These are phyloP conservation scores for Penicillium palitans DNA, from an alignment of 2,329 filamentous ascomycete genomes.

Conservation along the genomic window DNA sequence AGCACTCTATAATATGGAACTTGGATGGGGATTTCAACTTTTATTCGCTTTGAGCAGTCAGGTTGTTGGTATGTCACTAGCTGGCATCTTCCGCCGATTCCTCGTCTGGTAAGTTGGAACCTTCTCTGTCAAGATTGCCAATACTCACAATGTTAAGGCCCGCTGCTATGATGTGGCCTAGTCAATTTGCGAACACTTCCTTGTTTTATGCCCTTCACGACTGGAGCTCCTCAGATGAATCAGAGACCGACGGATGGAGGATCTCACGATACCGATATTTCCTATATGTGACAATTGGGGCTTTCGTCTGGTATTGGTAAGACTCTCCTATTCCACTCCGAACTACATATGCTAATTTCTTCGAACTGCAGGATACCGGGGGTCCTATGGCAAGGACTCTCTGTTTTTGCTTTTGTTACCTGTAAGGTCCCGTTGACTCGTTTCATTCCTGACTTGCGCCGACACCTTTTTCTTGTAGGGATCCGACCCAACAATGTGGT, in stretches of 20 bases:
- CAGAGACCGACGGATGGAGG: conserved; percentile 59
- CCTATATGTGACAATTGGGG: conserved; percentile 52
- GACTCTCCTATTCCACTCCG: background rate
- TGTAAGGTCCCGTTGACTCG: conserved; percentile 44
- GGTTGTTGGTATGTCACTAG: conserved; percentile 62
- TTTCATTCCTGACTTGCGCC: background rate
- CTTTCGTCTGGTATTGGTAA: conserved; percentile 62
- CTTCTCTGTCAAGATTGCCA: background rate
- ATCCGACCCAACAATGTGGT: conserved; percentile 61
- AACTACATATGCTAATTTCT: background rate
- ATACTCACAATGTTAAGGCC: conserved; percentile 20
- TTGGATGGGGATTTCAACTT: conserved; percentile 29
- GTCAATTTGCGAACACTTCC: conserved; percentile 62
- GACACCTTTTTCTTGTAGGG: conserved; percentile 10
- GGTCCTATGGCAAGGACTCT: conserved; percentile 64
- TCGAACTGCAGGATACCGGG: conserved; percentile 52
- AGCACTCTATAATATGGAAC: conserved; percentile 26
- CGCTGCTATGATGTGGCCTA: conserved; percentile 70
- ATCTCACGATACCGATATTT: conserved; percentile 67
- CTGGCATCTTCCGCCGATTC: conserved; percentile 63
- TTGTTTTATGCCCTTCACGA: conserved; percentile 72
- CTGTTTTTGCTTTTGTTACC: conserved; percentile 66
- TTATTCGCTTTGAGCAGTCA: conserved; percentile 40
- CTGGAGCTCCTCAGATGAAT: conserved; percentile 53
- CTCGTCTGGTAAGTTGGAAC: conserved; percentile 47